Conservation (phyloP, 164 flowering plant species). For the Macadamia tetraphylla region DNA sequence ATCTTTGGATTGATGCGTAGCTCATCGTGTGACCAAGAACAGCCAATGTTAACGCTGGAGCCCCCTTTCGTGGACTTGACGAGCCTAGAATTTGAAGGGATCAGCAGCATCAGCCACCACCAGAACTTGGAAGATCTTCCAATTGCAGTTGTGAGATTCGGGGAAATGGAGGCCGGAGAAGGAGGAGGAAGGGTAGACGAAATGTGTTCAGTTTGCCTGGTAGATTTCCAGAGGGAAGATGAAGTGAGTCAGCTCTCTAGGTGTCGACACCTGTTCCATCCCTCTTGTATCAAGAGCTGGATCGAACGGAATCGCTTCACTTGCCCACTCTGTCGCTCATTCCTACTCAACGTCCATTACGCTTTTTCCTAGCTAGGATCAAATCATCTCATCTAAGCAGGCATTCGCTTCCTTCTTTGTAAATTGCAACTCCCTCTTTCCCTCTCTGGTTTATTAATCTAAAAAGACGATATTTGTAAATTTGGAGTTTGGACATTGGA, state of each 20-base stretch:
- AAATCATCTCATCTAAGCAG: too few species aligned
- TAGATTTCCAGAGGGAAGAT: conserved; percentile 10
- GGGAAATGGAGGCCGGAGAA: not conserved
- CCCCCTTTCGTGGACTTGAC: too few species aligned
- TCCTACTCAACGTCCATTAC: not conserved
- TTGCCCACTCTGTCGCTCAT: conserved; percentile 20
- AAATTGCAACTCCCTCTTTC: too few species aligned
- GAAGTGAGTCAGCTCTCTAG: conserved; percentile 14
- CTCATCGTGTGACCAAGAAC: too few species aligned
- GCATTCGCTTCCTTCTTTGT: too few species aligned
- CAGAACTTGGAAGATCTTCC: not conserved
- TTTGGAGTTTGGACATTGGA: too few species aligned
- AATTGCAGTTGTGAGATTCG: not conserved
- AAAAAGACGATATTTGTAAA: too few species aligned
- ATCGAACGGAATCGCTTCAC: conserved; percentile 8
- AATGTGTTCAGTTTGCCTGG: conserved; percentile 16
- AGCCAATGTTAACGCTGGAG: too few species aligned
- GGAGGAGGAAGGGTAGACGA: not conserved
- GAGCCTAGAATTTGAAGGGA: too few species aligned
- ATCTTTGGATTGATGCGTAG: not conserved
- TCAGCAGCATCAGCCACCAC: not conserved
- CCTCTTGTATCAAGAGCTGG: conserved; percentile 13
- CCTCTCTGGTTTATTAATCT: too few species aligned
- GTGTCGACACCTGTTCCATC: conserved; percentile 16
- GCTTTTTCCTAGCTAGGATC: too few species aligned